These are phyloP conservation scores for Eimeria maxima DNA, from an alignment of 169 alveolate species.

Conservation along the genomic window DNA sequence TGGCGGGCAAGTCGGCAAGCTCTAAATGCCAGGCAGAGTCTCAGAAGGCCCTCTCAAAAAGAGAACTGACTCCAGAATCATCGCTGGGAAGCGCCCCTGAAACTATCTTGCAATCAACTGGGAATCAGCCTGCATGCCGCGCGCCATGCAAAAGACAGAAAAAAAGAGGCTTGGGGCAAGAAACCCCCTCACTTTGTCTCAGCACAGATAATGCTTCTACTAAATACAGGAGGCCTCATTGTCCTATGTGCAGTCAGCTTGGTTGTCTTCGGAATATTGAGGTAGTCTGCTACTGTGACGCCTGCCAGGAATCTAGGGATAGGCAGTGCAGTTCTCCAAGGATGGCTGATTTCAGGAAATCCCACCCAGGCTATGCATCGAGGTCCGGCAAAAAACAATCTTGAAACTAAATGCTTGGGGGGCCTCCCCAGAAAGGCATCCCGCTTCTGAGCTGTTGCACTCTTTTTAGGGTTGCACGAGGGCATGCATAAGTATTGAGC, in stretches of 20 bases:
- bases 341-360: conserved; percentile 75
- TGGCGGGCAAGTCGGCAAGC: background rate
- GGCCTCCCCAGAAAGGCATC: background rate
- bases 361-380: conserved; percentile 53
- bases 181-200: conserved; percentile 5
- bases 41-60: background rate
- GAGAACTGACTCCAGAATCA: background rate
- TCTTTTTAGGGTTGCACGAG: background rate
- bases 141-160: conserved; percentile 47
- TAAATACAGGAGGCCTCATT: conserved; percentile 61
- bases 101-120: background rate
- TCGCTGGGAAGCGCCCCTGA: background rate
- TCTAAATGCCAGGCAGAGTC: background rate
- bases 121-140: background rate
- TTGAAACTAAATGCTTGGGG: background rate
- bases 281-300: conserved; percentile 70
- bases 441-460: background rate
- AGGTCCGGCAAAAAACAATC: background rate
- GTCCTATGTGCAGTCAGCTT: conserved; percentile 69
- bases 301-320: conserved; percentile 54
- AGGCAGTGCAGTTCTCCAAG: conserved; percentile 59
- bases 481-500: background rate
- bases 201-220: background rate
- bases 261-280: conserved; percentile 75
- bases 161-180: background rate